Percentiles rank a stretch among this genome's conserved stretches.
phyloP scores from a whole-genome alignment of 2,329 filamentous ascomycete genomes.

The Fusarium stilboides region DNA sequence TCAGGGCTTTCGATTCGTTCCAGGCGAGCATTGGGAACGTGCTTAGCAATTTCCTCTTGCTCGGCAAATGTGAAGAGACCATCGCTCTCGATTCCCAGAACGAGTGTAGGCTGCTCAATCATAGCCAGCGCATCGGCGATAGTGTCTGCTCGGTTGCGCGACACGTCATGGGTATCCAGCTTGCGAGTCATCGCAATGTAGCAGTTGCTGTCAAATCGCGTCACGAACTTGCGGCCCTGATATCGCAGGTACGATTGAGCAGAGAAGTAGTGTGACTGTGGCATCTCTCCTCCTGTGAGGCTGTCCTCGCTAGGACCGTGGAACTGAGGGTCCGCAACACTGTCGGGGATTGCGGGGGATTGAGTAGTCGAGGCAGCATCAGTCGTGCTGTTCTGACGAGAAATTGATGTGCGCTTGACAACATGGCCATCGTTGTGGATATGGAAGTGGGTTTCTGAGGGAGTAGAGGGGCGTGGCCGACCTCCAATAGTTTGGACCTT shows the following conservation, averaged over 20 bases:
- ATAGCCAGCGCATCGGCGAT: constrained; percentile 82
- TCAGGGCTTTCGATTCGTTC: constrained; percentile 94
- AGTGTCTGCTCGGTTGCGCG: constrained; percentile 77
- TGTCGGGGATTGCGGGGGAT: constrained; percentile 46
- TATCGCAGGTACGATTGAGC: constrained; percentile 98
- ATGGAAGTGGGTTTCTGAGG: constrained; percentile 81
- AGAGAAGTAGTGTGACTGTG: constrained; percentile 91
- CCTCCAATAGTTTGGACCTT: constrained; percentile 87
- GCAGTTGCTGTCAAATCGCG: constrained; percentile 97
- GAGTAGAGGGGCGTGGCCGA: constrained; percentile 70
- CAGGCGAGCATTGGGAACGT: constrained; percentile 82
- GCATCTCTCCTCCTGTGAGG: constrained; percentile 66
- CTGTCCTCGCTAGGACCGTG: constrained; percentile 72
- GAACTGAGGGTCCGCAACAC: constrained; percentile 74
- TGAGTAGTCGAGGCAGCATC: constrained; percentile 51
- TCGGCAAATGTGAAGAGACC: constrained; percentile 98
- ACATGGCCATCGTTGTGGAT: constrained; percentile 88
- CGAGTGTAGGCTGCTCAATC: constrained; percentile 90
- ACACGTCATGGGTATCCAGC: constrained; percentile 96
- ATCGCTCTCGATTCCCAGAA: constrained; percentile 95
- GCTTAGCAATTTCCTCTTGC: constrained; percentile 89
- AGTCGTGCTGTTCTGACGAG: constrained; percentile 62
- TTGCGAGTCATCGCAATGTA: constrained; percentile 99
- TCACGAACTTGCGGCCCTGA: constrained; percentile 96
- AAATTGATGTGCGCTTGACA: constrained; percentile 68